Evolutionary conservation across 1,284 basidiomycete species (phyloP), one percentile per base, ranked within the genome.

Genomic region (Ustilago vetiveriae): DNA sequence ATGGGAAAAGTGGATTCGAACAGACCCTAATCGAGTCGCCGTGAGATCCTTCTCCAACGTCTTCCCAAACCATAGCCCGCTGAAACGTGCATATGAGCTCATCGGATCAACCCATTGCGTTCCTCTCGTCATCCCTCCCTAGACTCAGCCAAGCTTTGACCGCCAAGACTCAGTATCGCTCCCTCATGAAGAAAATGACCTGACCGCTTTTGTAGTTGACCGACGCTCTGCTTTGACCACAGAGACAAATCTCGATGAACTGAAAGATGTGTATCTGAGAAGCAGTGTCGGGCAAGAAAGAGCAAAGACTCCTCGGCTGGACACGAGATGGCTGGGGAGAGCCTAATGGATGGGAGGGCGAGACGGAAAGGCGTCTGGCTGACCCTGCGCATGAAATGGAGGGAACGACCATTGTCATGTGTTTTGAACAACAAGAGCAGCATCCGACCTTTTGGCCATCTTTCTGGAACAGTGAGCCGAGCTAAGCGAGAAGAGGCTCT

Each of bases 11-110:
- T 19, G 40, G 21, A 19, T 33, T 30, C 26, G 21, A 5, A 17
- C 45, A 22, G 45, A 13, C 26, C 42, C 26, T 32, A 63, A 45
- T 64, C 54, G 62, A 57, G 62, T 64, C 54, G 49, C 62, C 62
- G 54, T 57, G 62, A 57, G 54, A 64, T 53, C 41, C 54, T 64
- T 53, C 50, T 45, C 45, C 50, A 43, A 58, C 62, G 46, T 50
- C 37, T 32, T 46, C 41, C 36, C 17, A 13, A 21, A 6, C 17
- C 32, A 13, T 16, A 27, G 33, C 48, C 44, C 48, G 35, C 33
- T 30, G 29, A 23, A 32, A 5, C 46, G 13, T 21, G 27, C 14
- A 23, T 44, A 52, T 48, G 49, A 39, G 41, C 49, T 43, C 39
- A 44, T 29, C 22, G 22, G 36, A 45, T 32, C 36, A 11, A n/a